phyloP scores from a whole-genome alignment of 2,329 filamentous ascomycete genomes.

The Chaetomium sp. region DNA sequence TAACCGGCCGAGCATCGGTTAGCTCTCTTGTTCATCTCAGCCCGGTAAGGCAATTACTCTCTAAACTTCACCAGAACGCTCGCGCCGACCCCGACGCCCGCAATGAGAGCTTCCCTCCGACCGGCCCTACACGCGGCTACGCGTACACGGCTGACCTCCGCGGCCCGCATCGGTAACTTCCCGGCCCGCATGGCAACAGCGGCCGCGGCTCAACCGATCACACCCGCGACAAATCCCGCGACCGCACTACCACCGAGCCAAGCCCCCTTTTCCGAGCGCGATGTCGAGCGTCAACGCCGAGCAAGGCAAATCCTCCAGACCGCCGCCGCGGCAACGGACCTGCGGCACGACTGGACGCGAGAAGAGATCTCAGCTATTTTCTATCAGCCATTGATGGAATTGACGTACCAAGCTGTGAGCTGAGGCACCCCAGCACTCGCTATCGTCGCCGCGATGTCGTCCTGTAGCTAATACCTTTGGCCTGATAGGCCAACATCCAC shows the following conservation, averaged over 20 bases:
- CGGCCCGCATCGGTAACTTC: background rate
- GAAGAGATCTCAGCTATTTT: conserved; percentile 79
- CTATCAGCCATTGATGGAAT: conserved; percentile 71
- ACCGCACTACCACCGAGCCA: background rate
- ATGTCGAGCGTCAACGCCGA: conserved; percentile 6
- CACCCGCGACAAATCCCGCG: background rate
- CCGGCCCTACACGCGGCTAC: background rate
- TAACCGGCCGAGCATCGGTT: background rate
- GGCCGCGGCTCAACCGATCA: background rate
- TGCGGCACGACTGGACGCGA: conserved; percentile 71
- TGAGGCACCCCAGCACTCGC: no score
- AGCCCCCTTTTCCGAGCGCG: background rate
- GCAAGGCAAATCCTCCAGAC: conserved; percentile 30
- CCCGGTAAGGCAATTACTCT: background rate
- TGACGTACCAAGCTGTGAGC: conserved; percentile 66
- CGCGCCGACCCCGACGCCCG: background rate
- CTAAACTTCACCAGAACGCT: background rate
- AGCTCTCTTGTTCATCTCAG: background rate
- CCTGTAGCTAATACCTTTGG: no score
- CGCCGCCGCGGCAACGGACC: conserved; percentile 53
- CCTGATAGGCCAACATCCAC: conserved; percentile 62
- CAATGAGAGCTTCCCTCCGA: conserved; percentile 5
- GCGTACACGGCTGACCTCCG: background rate
- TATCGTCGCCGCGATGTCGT: no score
- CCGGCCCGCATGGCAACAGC: conserved; percentile 9